phyloP scores from a whole-genome alignment of 1,284 basidiomycete genomes.

The Trametes versicolor region DNA sequence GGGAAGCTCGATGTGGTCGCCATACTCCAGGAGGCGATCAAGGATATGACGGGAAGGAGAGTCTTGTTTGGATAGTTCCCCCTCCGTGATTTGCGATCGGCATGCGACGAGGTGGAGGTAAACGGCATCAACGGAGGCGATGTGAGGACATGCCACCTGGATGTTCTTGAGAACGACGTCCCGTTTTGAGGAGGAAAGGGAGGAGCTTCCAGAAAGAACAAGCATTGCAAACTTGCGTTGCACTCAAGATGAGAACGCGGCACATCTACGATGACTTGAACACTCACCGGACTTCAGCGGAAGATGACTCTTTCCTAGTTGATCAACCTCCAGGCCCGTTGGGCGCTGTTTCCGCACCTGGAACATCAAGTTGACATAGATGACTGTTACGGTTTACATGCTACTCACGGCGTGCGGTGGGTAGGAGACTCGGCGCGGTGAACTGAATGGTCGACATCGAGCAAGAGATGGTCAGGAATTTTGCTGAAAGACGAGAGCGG shows the following conservation, averaged over 20 bases:
- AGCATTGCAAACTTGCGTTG: constrained; percentile 55
- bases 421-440: not conserved
- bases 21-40: constrained; percentile 86
- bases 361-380: not conserved
- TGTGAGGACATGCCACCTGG: constrained; percentile 59
- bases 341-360: not conserved
- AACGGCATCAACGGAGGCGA: constrained; percentile 83
- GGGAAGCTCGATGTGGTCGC: constrained; percentile 74
- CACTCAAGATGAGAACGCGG: not conserved
- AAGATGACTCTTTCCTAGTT: not conserved
- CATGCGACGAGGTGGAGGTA: constrained; percentile 90
- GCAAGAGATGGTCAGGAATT: constrained; percentile 18
- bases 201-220: constrained; percentile 76
- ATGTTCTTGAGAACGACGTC: constrained; percentile 73
- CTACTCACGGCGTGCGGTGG: not conserved
- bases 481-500: constrained; percentile 8
- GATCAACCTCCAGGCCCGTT: not conserved
- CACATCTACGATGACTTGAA: not conserved
- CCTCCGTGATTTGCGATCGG: constrained; percentile 56
- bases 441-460: constrained; percentile 25
- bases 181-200: constrained; percentile 77
- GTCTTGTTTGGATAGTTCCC: constrained; percentile 55
- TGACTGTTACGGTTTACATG: not conserved
- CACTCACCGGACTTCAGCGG: not conserved
- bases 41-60: constrained; percentile 68